Base-by-base conservation (phyloP, 1,284 basidiomycete genomes). In the Sphaerobolus stellatus region DNA sequence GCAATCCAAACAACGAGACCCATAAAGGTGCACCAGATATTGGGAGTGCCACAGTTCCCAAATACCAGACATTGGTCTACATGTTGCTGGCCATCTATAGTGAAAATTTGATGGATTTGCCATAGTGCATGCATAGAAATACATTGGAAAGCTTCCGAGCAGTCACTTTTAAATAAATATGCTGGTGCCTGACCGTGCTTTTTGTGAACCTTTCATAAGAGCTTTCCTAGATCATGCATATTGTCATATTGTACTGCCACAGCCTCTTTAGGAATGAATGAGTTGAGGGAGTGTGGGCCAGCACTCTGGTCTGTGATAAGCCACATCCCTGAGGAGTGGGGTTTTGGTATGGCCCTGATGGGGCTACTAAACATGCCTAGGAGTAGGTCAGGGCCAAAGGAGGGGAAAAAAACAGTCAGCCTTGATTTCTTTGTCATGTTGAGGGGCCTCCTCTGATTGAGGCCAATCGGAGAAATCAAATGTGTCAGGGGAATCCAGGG, bases 361-460 rank as follows among this genome's bases (percentile, higher is more conserved):
- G 77, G 78, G 59, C 71, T 70, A 9, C 58, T 64, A 36, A 74
- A 71, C 77, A 81, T 81, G 0, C 79, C 77, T 0, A 73, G 74
- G 0, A 77, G 60, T 0, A 81, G 64, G 0, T 70, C 53, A 0
- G 61, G 52, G 0, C 71, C 69, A 51, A 79, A 76, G 1, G 68
- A n/a, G n/a, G 0, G 20, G 11, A 1, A 77, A 79, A 47, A 68
- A 78, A 0, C 71, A 63, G 0, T 62, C 68, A 2, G 63, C 52
- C 1, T 16, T 8, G 0, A 73, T 57, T 51, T 79, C 75, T 1
- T 61, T 58, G 1, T 69, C 61, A 1, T 68, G 61, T 47, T 76
- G 73, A n/a, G n/a, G n/a, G n/a, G n/a, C n/a, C n/a, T n/a, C n/a
- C n/a, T n/a, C n/a, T n/a, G n/a, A n/a, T n/a, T n/a, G n/a, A n/a